Evolutionary conservation across 805 yeast genomes (phyloP).

Genomic region (Nakazawaea holstii): DNA sequence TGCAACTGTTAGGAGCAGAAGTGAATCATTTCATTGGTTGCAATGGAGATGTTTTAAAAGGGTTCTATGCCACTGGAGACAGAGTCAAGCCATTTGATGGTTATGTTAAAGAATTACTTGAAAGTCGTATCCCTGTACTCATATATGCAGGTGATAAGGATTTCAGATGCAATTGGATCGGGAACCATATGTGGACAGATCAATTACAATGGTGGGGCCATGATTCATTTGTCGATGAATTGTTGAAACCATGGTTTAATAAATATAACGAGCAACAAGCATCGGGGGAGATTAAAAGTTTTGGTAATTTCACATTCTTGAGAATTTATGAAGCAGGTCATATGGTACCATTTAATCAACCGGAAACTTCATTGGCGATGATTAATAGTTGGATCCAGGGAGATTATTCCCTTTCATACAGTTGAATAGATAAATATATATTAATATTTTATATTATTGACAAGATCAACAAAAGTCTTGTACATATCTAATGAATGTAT

Average conservation of each 20-base stretch:
- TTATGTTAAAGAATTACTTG: slow-evolving; percentile 66
- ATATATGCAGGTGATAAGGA: slow-evolving; percentile 96
- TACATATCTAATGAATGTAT: no score
- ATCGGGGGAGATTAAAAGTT: slow-evolving; percentile 36
- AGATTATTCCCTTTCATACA: slow-evolving; percentile 28
- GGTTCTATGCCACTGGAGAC: slow-evolving; percentile 83
- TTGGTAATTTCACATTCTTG: slow-evolving; percentile 69
- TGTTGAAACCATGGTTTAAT: slow-evolving; percentile 19
- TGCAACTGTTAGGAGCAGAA: slow-evolving; percentile 84
- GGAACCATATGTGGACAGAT: slow-evolving; percentile 83
- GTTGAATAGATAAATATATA: background rate
- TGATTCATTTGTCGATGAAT: slow-evolving; percentile 30
- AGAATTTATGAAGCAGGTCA: slow-evolving; percentile 90
- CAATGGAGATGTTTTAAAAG: slow-evolving; percentile 69
- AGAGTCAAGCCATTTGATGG: slow-evolving; percentile 87
- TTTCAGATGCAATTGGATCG: slow-evolving; percentile 95
- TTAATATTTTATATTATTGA: no score
- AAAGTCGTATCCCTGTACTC: slow-evolving; percentile 71
- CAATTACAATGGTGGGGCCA: slow-evolving; percentile 65
- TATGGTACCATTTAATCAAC: slow-evolving; percentile 93
- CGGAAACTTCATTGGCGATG: slow-evolving; percentile 72
- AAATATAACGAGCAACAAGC: slow-evolving; percentile 16
- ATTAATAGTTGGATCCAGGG: slow-evolving; percentile 81
- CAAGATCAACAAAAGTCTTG: no score
- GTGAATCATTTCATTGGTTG: slow-evolving; percentile 73